Percentiles rank a stretch among this genome's conserved stretches.
Evolutionary conservation across 1,139 yeast genomes (phyloP).

Genomic region (Zygosaccharomyces sapae): DNA sequence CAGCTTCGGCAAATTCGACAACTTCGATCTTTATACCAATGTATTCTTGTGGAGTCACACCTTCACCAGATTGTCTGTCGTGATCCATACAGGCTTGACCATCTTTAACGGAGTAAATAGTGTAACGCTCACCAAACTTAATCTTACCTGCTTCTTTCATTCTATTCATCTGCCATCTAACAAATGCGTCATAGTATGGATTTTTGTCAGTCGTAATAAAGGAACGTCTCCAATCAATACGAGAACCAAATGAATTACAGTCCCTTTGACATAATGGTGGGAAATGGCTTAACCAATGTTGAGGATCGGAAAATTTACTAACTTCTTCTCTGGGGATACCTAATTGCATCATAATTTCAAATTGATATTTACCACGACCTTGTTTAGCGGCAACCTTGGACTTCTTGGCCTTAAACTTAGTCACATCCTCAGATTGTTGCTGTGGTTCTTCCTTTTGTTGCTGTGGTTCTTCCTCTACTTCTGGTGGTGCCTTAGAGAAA

Average conservation of each 20-base stretch:
- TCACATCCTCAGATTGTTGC: constrained; percentile 62
- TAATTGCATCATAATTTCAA: constrained; percentile 90
- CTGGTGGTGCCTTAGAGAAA: constrained; percentile 63
- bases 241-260: constrained; percentile 79
- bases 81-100: constrained; percentile 99
- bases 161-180: constrained; percentile 94
- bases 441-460: constrained; percentile 34
- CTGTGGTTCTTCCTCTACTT: constrained; percentile 50
- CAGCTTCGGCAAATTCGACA: constrained; percentile 44
- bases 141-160: constrained; percentile 83
- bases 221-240: constrained; percentile 98
- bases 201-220: constrained; percentile 92
- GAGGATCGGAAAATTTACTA: constrained; percentile 80
- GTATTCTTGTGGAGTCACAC: constrained; percentile 94
- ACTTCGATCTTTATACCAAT: constrained; percentile 83
- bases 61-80: constrained; percentile 97
- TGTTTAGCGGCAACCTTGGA: constrained; percentile 90
- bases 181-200: constrained; percentile 91
- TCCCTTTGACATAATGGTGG: constrained; percentile 85
- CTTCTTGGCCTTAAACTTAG: constrained; percentile 88
- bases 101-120: constrained; percentile 94
- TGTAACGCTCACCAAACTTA: constrained; percentile 97
- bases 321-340: constrained; percentile 84
- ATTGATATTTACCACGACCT: constrained; percentile 92
- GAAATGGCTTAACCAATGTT: constrained; percentile 84